Evolutionary conservation across 2,329 filamentous ascomycete genomes (phyloP).

Genomic region (Fusarium hainanense): DNA sequence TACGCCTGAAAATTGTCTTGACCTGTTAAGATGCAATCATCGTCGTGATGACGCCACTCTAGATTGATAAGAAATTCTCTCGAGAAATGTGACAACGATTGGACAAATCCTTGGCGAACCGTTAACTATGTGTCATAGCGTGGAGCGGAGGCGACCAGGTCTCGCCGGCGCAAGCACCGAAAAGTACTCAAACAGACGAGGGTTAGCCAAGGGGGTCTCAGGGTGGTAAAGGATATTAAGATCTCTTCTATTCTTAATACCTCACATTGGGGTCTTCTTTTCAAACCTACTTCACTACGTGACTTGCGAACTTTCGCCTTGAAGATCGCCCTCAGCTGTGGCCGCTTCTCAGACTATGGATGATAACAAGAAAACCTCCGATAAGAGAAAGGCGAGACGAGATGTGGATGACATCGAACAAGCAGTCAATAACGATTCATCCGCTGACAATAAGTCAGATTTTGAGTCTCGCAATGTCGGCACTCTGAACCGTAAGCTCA

Average conservation of each 20-base stretch:
- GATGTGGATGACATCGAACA: slow-evolving; percentile 20
- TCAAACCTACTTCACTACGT: no score
- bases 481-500: slow-evolving; percentile 45
- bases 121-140: slow-evolving; percentile 2
- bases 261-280: neutral
- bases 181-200: neutral
- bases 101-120: neutral
- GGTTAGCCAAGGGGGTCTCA: neutral
- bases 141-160: neutral
- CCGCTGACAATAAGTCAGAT: slow-evolving; percentile 13
- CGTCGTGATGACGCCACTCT: no score
- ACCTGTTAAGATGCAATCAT: neutral
- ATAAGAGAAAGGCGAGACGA: slow-evolving; percentile 19
- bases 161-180: neutral
- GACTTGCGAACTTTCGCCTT: no score
- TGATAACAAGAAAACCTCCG: slow-evolving; percentile 4
- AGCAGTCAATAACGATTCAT: slow-evolving; percentile 22
- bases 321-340: no score
- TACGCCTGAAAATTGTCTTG: neutral
- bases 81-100: neutral
- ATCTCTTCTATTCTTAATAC: neutral
- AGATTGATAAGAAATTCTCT: neutral
- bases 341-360: slow-evolving; percentile 1
- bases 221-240: neutral
- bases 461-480: slow-evolving; percentile 28